Evolutionary conservation across 768 basidiomycete species (phyloP).

Genomic region (Tulasnella sp.): DNA sequence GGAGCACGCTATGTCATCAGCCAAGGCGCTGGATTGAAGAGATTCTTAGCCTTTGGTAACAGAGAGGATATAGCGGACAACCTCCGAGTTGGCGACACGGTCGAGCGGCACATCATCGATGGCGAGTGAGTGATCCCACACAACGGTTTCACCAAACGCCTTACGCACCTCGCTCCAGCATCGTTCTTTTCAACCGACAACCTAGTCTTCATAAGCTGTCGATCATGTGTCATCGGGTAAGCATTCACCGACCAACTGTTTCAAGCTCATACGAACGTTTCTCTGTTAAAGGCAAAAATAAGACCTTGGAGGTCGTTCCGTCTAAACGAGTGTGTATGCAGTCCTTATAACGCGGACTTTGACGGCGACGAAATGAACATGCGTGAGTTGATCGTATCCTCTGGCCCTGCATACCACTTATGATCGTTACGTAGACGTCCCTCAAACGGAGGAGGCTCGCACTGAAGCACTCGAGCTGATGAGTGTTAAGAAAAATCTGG

Average conservation of each 20-base stretch:
- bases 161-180: constrained; percentile 26
- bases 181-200: constrained; percentile 96
- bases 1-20: constrained; percentile 90
- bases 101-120: constrained; percentile 89
- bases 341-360: constrained; percentile 98
- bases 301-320: constrained; percentile 96
- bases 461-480: constrained; percentile 96
- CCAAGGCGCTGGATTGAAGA: constrained; percentile 66
- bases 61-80: constrained; percentile 67
- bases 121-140: constrained; percentile 49
- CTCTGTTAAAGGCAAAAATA: constrained; percentile 53
- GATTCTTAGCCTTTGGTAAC: constrained; percentile 62
- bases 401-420: not conserved
- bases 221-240: constrained; percentile 94
- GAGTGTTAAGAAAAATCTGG: constrained; percentile 93
- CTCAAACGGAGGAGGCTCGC: constrained; percentile 95
- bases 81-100: constrained; percentile 75
- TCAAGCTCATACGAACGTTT: not conserved
- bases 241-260: constrained; percentile 20
- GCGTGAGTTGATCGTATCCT: constrained; percentile 41
- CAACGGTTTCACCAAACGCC: not conserved
- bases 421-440: constrained; percentile 54
- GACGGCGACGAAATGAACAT: constrained; percentile 99
- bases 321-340: constrained; percentile 97
- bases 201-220: constrained; percentile 98